Base-by-base conservation (phyloP, 1,284 basidiomycete genomes). In the Rhodotorula sp. region DNA sequence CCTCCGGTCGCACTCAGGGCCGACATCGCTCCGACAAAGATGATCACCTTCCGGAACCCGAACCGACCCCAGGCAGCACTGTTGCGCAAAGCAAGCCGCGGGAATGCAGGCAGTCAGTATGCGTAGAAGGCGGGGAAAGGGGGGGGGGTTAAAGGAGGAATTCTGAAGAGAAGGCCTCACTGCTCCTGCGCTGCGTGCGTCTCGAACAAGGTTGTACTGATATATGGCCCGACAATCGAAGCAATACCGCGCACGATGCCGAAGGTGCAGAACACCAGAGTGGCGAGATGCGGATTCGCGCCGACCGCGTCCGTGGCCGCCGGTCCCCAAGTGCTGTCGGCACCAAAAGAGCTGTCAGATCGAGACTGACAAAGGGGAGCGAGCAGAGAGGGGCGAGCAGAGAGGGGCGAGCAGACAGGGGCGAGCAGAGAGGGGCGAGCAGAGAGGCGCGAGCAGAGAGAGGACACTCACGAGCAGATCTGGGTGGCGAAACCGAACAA, bases 21-120 rank as follows among this genome's bases (percentile, higher is more conserved):
- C 0, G 61, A 61, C 70, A 71, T 71, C 10, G 43, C n/a, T 0
- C 73, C 73, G 23, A 74, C 72, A 56, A 75, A 75, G 14, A 73
- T 61, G 54, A 72, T 71, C 15, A 75, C 63, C 8, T 49, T 20
- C 3, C 58, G n/a, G 67, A 75, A 75, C 0, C 74, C 74, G 47
- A 58, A 72, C 0, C 66, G 57, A 0, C 71, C 74, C 69, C 69
- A 75, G 0, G 26, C 58, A 4, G 60, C 46, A 3, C 69, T 74
- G 62, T 15, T 10, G 21, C 12, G 20, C 29, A 5, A 8, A 51
- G 20, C 20, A 51, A 23, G 49, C 49, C 23, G 39, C 39, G 39
- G 39, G 8, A 34, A 34, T 34, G 5, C 5, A 34, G 34, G 5
- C 34, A 34, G 34, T 34, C 34, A 34, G 34, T 34, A 34, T 26